Base-by-base conservation (phyloP, 2,329 filamentous ascomycete species). In the Periconia digitata region DNA sequence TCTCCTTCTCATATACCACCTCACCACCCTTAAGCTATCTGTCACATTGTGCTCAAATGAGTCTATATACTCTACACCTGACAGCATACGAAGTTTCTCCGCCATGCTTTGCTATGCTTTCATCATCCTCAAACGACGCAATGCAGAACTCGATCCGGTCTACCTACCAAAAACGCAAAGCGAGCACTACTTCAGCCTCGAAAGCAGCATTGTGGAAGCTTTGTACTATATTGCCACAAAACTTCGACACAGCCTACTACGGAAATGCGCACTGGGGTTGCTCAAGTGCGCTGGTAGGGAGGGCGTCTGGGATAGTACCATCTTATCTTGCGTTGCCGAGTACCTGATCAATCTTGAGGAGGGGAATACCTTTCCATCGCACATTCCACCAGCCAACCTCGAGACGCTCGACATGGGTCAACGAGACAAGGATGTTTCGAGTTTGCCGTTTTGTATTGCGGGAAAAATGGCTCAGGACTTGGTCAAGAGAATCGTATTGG, bases 221-320 rank as follows among this genome's bases (percentile, higher is more conserved):
- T 18, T 49, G 2, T 49, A 44, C 20, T 44, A 22, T 22, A 38
- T 23, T 3, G 40, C 46, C 10, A 35, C 27, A n/a, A 49, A 49
- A 21, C 44, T 40, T 29, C 16, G 46, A 17, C 13, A 44, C 15
- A 29, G 15, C 2, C 18, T 35, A 5, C 16, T 49, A 24, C 23
- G 41, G 20, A 29, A 35, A 16, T 22, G 46, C 7, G 48, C 48
- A 6, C 12, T 50, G 16, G 35, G n/a, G 3, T 34, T 43, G 20
- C 23, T 50, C 20, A 37, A 24, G 21, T 29, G 18, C n/a, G 44
- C 44, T 3, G 44, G 48, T 12, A 40, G 48, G 16, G 48, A 47
- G 38, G 44, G 48, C 7, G 48, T 50, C 15, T 50, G 48, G 48
- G 44, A 47, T 47, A 40, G 48, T 7, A 22, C 15, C 6, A 23